Evolutionary conservation across 192 early-diverging fungal genomes (phyloP), one percentile per base, ranked within the genome.

Genomic region (Helicostylum pulchrum): DNA sequence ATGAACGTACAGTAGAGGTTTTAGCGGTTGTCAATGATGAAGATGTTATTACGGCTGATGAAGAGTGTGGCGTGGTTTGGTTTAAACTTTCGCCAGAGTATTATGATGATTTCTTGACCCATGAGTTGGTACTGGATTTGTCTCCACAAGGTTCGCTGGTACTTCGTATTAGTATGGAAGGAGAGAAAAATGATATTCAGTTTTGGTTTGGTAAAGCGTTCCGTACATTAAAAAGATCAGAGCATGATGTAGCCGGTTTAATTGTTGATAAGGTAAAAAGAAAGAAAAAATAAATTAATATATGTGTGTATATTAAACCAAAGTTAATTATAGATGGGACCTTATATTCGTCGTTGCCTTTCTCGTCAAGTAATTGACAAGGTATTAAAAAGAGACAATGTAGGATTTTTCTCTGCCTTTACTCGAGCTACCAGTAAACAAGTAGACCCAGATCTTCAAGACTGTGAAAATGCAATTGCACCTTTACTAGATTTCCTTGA

Each of bases 171-270:
- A 91, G 85, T 9, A 87, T 92, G 80, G 87, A 90, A 59, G 85
- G 86, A 26, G 91, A 90, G 70, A 83, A 82, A 44, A 87, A 91
- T 30, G 89, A 90, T 66, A 81, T 85, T 14, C 88, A 90, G 70
- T 93, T 92, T 67, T 92, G 87, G 78, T 91, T 89, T 62, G 88
- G 89, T 45, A 83, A 85, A 64, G 87, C 89, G 23, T 90, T 90
- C 73, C 83, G 90, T 30, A 82, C 76, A 23, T 57, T 93, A 19
- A 83, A 86, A 63, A 78, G 87, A 43, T 78, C 89, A 32, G 79
- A 87, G 66, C 77, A 83, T 20, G 88, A 92, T 57, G 79, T 88
- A 68, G 79, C 81, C 66, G 81, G 86, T 57, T 79, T 77, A 21
- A 87, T 91, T 66, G 85, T 90, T 4, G 87, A 91, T 61, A 78